Evolutionary conservation across 306 rosid genomes (phyloP).

Genomic region (Sicyos edulis): DNA sequence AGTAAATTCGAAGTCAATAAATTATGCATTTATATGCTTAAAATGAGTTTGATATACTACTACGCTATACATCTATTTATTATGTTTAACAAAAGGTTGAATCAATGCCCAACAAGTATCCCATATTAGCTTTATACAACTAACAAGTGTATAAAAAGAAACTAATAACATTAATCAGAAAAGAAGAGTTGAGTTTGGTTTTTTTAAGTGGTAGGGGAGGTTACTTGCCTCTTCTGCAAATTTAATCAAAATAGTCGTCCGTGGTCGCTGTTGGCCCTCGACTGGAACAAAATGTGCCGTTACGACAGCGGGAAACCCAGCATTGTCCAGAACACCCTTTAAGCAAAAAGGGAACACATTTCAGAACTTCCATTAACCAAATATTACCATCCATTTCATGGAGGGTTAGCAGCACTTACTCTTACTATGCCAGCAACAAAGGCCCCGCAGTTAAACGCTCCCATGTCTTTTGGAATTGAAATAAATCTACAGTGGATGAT

Average conservation of each 20-base stretch:
- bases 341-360: slow-evolving; percentile 26
- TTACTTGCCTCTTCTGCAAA: slow-evolving; percentile 75
- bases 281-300: slow-evolving; percentile 98
- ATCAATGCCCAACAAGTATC: neutral
- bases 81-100: neutral
- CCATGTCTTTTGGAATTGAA: slow-evolving; percentile 98
- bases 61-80: neutral
- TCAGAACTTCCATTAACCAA: slow-evolving; percentile 26
- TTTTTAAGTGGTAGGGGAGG: neutral
- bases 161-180: neutral
- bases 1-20: neutral
- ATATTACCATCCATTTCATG: slow-evolving; percentile 5
- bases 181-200: neutral
- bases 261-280: slow-evolving; percentile 94
- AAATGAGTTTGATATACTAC: neutral
- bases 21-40: neutral
- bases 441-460: slow-evolving; percentile 96
- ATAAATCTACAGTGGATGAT: slow-evolving; percentile 50
- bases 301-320: slow-evolving; percentile 97
- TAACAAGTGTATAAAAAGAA: neutral
- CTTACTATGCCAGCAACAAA: slow-evolving; percentile 97
- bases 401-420: slow-evolving; percentile 38
- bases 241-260: slow-evolving; percentile 92
- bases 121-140: neutral
- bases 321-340: slow-evolving; percentile 86